Conservation (phyloP, 306 rosid species). For the Quercus bicolor region DNA sequence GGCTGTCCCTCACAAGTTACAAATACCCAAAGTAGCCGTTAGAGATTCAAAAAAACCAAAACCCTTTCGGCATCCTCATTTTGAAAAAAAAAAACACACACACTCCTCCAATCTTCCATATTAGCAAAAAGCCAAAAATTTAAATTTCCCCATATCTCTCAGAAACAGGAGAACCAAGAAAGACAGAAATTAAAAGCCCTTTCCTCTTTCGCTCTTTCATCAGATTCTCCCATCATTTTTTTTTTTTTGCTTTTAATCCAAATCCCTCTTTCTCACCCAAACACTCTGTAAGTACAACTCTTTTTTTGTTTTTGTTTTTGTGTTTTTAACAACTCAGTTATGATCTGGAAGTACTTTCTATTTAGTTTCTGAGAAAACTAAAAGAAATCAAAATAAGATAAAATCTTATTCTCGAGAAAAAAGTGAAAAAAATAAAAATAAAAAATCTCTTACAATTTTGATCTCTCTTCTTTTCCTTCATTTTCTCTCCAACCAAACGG, state of each 20-base stretch:
- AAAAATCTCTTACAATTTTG: background rate
- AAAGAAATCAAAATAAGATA: background rate
- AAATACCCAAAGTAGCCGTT: constrained; percentile 36
- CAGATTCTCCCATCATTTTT: constrained; percentile 27
- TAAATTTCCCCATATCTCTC: background rate
- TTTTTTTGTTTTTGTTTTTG: background rate
- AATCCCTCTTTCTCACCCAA: background rate
- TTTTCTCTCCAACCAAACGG: too few relatives aligned
- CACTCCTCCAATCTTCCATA: background rate
- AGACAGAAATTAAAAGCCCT: background rate
- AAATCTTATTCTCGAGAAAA: background rate
- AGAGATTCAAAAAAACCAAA: background rate
- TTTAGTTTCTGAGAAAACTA: background rate
- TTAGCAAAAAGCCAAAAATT: background rate
- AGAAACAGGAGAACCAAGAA: background rate
- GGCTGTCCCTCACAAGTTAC: constrained; percentile 19
- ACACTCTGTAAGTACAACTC: background rate
- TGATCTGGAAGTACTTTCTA: background rate
- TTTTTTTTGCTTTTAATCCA: background rate
- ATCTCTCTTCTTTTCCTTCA: too few relatives aligned
- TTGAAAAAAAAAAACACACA: constrained; percentile 8
- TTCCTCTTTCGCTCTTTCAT: constrained; percentile 22
- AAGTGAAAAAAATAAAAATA: too few relatives aligned
- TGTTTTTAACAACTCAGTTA: background rate
- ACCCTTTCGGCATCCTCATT: background rate